A percentile compares a stretch with the other conserved stretches of the same genome.
These are phyloP conservation scores for Leccinum olivaceopallidum DNA, from an alignment of 768 basidiomycete genomes.

Conservation along the genomic window DNA sequence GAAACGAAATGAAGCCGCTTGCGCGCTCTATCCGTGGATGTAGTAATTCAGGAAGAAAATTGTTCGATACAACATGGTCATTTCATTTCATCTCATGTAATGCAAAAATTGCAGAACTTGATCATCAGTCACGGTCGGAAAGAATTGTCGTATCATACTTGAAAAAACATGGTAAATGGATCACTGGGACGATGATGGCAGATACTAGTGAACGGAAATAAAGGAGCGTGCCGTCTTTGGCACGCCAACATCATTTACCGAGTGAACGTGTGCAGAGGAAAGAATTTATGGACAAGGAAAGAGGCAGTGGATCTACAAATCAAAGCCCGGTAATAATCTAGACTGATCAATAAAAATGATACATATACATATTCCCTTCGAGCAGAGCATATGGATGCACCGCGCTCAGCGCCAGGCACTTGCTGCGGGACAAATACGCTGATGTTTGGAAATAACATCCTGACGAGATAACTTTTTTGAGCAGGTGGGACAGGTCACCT, in stretches of 20 bases:
- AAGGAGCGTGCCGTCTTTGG: conserved; percentile 5
- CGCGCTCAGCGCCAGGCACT: conserved; percentile 13
- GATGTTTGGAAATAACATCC: conserved; percentile 30
- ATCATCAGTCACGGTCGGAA: neutral
- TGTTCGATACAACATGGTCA: neutral
- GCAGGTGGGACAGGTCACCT: conserved; percentile 30
- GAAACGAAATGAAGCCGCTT: neutral
- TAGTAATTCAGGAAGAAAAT: neutral
- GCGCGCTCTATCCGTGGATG: neutral
- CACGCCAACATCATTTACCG: neutral
- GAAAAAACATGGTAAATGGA: neutral
- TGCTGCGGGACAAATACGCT: conserved; percentile 26
- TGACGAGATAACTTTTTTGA: conserved; percentile 29
- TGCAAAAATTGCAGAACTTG: neutral
- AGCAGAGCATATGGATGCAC: neutral
- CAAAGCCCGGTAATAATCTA: neutral
- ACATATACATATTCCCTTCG: neutral
- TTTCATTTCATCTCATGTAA: neutral
- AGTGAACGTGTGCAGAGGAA: neutral
- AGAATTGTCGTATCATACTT: neutral
- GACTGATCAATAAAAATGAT: neutral
- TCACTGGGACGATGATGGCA: conserved; percentile 3
- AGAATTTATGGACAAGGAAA: neutral
- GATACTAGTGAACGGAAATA: neutral
- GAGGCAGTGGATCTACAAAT: neutral